Percentiles rank a stretch among this genome's conserved stretches.
Conservation (phyloP, 352 stramenopile genomes). For the Phytophthora cajani region DNA sequence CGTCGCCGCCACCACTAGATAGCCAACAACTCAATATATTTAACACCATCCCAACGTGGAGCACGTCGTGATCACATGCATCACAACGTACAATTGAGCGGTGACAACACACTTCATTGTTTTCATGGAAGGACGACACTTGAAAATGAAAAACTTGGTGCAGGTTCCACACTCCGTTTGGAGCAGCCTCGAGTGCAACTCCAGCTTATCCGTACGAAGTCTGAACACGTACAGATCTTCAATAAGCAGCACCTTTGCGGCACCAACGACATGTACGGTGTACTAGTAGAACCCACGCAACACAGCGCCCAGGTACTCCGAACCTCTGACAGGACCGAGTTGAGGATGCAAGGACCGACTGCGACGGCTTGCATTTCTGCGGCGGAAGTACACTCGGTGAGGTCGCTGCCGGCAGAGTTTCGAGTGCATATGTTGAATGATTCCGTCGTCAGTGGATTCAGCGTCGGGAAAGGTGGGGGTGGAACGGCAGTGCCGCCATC, state of each 20-base stretch:
- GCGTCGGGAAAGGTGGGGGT: neutral
- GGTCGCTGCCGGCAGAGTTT: too few relatives aligned
- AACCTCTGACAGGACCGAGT: too few relatives aligned
- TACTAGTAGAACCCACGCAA: neutral
- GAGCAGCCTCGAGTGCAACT: neutral
- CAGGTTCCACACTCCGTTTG: neutral
- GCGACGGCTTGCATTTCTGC: too few relatives aligned
- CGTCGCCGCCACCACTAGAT: conserved; percentile 19
- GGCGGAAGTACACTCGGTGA: too few relatives aligned
- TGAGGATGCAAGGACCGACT: too few relatives aligned
- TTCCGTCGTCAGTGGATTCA: neutral
- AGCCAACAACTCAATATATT: conserved; percentile 43
- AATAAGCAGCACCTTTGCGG: neutral
- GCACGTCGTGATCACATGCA: too few relatives aligned
- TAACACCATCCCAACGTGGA: conserved; percentile 35
- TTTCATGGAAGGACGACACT: too few relatives aligned
- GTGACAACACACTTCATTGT: too few relatives aligned
- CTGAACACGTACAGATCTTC: neutral
- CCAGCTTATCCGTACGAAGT: neutral
- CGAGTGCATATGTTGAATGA: neutral
- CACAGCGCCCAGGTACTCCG: too few relatives aligned
- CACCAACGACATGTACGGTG: neutral
- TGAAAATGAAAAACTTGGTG: too few relatives aligned
- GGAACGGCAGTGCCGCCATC: too few relatives aligned
- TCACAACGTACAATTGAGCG: too few relatives aligned